Evolutionary conservation across 1,284 basidiomycete species (phyloP).

Genomic region (Leccinum pachyderme): DNA sequence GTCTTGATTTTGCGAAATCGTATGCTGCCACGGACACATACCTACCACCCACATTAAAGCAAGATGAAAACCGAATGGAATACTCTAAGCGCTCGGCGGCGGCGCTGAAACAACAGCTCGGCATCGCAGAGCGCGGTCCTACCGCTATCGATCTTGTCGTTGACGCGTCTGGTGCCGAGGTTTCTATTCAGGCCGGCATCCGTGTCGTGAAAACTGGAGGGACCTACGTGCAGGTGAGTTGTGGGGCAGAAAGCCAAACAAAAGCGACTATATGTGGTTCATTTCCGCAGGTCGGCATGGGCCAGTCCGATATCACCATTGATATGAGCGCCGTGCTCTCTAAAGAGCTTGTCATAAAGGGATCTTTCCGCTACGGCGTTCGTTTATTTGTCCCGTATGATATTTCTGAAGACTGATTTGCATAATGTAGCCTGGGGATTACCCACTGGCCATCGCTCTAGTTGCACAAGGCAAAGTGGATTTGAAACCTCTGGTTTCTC

Average conservation of each 20-base stretch:
- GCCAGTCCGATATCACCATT: constrained; percentile 58
- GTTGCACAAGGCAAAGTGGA: constrained; percentile 79
- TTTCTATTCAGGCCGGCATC: constrained; percentile 82
- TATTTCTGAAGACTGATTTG: constrained; percentile 5
- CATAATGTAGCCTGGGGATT: constrained; percentile 68
- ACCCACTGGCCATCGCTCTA: constrained; percentile 81
- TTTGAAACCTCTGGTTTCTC: constrained; percentile 87
- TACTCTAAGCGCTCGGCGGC: constrained; percentile 72
- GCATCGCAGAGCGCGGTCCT: constrained; percentile 58
- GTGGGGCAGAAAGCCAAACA: neutral
- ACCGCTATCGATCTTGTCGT: constrained; percentile 69
- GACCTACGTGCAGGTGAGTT: constrained; percentile 61
- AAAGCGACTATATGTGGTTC: constrained; percentile 2
- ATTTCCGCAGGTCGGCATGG: constrained; percentile 67
- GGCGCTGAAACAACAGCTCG: constrained; percentile 55
- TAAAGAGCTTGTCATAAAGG: constrained; percentile 82
- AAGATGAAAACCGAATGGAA: constrained; percentile 63
- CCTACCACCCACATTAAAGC: constrained; percentile 60
- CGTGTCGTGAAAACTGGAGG: constrained; percentile 73
- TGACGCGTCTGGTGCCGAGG: constrained; percentile 88
- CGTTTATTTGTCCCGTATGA: constrained; percentile 23
- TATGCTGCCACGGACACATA: constrained; percentile 90
- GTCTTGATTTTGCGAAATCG: constrained; percentile 83
- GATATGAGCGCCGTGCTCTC: constrained; percentile 60
- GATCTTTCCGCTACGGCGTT: constrained; percentile 87